Percentiles rank a stretch among this genome's conserved stretches.
Conservation (phyloP, 2,329 filamentous ascomycete genomes). For the Beauveria varroae region DNA sequence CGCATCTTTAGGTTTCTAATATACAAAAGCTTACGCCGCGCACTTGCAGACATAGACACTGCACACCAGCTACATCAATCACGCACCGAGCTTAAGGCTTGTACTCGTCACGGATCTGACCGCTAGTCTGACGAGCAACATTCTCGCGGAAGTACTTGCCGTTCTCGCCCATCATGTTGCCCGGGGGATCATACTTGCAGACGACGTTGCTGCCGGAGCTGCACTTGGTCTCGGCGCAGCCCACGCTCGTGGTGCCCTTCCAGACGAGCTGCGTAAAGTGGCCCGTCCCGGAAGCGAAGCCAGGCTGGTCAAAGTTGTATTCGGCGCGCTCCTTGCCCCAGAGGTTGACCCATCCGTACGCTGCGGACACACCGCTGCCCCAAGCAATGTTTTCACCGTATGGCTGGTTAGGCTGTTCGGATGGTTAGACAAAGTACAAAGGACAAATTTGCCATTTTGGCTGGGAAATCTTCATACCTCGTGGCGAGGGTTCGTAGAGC, state of each 20-base stretch:
- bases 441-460: not conserved
- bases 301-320: slow-evolving; percentile 52
- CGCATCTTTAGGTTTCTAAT: not conserved
- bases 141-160: slow-evolving; percentile 1
- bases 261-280: slow-evolving; percentile 71
- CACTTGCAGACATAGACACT: not conserved
- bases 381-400: slow-evolving; percentile 11
- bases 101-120: not conserved
- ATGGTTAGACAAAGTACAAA: not conserved
- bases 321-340: slow-evolving; percentile 35
- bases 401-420: not conserved
- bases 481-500: not conserved
- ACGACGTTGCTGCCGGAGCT: slow-evolving; percentile 5
- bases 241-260: slow-evolving; percentile 53
- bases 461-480: not conserved
- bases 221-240: slow-evolving; percentile 35
- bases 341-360: not conserved
- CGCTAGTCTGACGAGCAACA: slow-evolving; percentile 6
- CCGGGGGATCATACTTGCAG: slow-evolving; percentile 2
- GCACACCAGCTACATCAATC: not conserved
- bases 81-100: not conserved
- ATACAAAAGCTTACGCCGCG: not conserved
- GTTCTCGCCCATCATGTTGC: slow-evolving; percentile 6
- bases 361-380: not conserved
- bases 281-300: slow-evolving; percentile 53